Evolutionary conservation across 345 rosid genomes (phyloP), one percentile per base, ranked within the genome.

Genomic region (Tarenaya hassleriana): DNA sequence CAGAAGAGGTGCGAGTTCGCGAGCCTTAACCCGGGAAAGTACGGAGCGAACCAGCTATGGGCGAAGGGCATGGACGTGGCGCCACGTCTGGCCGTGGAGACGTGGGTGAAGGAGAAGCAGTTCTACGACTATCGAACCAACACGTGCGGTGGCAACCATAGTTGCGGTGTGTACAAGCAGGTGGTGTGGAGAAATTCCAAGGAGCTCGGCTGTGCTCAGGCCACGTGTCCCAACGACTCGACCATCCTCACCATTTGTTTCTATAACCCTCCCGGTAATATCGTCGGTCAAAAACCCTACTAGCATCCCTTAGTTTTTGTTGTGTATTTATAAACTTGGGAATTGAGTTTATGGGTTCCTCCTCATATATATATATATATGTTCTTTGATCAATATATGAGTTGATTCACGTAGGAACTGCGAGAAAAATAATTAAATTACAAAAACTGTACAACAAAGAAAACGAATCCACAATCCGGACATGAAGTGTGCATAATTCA

Each of bases 251-350:
- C 97, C 8, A 56, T 90, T 10, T 90, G 97, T 60, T 81, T 83
- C 54, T 86, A 83, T 39, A 63, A 79, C 63, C 97, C 97, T 40
- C 95, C 95, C 7, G 97, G 97, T 0, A 90, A 86, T 52, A 4
- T 61, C 42, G 53, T 75, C 17, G 97, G 97, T 10, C 86, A 90
- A 62, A 74, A 75, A 34, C 95, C 91, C 0, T 83, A 86, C 39
- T 90, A 75, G 53, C 3, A 7, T 10, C 1, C 0, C 12, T 8
- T 31, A 0, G 0, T 29, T n/a, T n/a, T n/a, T n/a, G n/a, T n/a
- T n/a, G n/a, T n/a, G n/a, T n/a, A n/a, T n/a, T n/a, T n/a, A n/a
- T n/a, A n/a, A n/a, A n/a, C n/a, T n/a, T n/a, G n/a, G n/a, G n/a
- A n/a, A n/a, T n/a, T n/a, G n/a, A n/a, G n/a, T n/a, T n/a, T n/a